A percentile compares a stretch with the other conserved stretches of the same genome.
Evolutionary conservation across 768 basidiomycete species (phyloP).

Genomic region (Boletellus emodensis): DNA sequence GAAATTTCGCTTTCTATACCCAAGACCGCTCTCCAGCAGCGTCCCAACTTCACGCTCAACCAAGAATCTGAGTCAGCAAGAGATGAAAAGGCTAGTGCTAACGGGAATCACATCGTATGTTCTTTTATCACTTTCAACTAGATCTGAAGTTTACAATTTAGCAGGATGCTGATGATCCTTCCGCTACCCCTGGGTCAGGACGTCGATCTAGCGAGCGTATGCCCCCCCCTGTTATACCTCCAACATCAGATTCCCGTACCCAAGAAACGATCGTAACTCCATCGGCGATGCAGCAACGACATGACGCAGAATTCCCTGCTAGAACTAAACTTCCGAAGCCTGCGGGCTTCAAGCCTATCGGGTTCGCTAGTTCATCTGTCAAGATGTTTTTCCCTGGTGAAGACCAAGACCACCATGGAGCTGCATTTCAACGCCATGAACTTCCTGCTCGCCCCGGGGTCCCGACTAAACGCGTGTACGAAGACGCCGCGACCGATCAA

Average conservation of each 20-base stretch:
- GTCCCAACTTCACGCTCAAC: conserved; percentile 13
- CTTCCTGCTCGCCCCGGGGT: conserved; percentile 21
- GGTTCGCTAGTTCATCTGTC: conserved; percentile 48
- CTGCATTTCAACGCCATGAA: conserved; percentile 16
- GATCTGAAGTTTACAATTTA: conserved; percentile 9
- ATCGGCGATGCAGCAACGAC: conserved; percentile 14
- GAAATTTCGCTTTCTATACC: conserved; percentile 30
- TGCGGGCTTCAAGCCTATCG: conserved; percentile 67
- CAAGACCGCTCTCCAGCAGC: conserved; percentile 28
- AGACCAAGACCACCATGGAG: conserved; percentile 52
- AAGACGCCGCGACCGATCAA: conserved; percentile 18
- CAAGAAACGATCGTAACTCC: conserved; percentile 10
- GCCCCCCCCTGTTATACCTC: conserved; percentile 31
- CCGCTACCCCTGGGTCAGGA: conserved; percentile 19
- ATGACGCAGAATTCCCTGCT: conserved; percentile 15
- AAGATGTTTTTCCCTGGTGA: conserved; percentile 82
- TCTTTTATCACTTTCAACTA: neutral
- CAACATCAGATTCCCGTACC: conserved; percentile 11
- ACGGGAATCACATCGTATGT: conserved; percentile 37
- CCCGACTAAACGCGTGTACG: conserved; percentile 27
- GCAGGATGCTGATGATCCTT: conserved; percentile 13
- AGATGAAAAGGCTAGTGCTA: conserved; percentile 35
- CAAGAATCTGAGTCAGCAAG: conserved; percentile 26
- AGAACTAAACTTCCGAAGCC: conserved; percentile 32
- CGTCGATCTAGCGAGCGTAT: conserved; percentile 29